Percentiles rank a stretch among this genome's conserved stretches.
Evolutionary conservation across 768 basidiomycete species (phyloP).

Genomic region (Panellus pusillus): DNA sequence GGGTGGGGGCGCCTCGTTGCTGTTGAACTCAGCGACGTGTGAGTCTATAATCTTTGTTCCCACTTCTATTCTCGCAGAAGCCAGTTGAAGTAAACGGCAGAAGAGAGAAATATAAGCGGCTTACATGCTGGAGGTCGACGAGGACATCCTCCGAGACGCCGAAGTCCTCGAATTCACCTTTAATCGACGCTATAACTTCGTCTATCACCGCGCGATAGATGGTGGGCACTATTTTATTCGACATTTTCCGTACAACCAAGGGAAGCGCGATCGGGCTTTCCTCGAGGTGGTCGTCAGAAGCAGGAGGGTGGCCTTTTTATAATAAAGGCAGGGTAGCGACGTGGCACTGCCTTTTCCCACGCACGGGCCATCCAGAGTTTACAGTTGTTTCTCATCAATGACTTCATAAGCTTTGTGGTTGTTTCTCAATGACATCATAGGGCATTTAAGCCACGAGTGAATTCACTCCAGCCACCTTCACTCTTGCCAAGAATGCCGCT

Average conservation of each 20-base stretch:
- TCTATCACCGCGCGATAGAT: conserved; percentile 96
- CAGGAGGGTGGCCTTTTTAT: conserved; percentile 45
- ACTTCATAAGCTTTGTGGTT: not conserved
- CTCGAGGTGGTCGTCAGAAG: conserved; percentile 40
- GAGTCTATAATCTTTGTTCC: conserved; percentile 95
- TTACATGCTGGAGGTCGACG: conserved; percentile 84
- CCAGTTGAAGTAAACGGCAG: conserved; percentile 10
- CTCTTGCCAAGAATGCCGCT: conserved; percentile 23
- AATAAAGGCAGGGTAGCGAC: conserved; percentile 41
- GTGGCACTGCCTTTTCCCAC: conserved; percentile 50
- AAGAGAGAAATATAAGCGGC: conserved; percentile 34
- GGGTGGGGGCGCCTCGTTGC: conserved; percentile 42
- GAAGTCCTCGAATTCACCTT: conserved; percentile 94
- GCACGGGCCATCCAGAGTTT: conserved; percentile 38
- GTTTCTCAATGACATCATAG: conserved; percentile 7
- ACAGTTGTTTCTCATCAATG: not conserved
- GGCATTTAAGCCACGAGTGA: too few species aligned
- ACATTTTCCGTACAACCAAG: conserved; percentile 53
- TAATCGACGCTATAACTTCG: conserved; percentile 87
- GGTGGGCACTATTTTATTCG: conserved; percentile 94
- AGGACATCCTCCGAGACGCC: conserved; percentile 92
- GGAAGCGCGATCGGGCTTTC: too few species aligned
- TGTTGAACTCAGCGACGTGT: conserved; percentile 91
- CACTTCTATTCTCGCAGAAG: conserved; percentile 69
- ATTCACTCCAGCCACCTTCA: too few species aligned